Base-by-base conservation (phyloP, 805 yeast species). In the Candida sonorensis region DNA sequence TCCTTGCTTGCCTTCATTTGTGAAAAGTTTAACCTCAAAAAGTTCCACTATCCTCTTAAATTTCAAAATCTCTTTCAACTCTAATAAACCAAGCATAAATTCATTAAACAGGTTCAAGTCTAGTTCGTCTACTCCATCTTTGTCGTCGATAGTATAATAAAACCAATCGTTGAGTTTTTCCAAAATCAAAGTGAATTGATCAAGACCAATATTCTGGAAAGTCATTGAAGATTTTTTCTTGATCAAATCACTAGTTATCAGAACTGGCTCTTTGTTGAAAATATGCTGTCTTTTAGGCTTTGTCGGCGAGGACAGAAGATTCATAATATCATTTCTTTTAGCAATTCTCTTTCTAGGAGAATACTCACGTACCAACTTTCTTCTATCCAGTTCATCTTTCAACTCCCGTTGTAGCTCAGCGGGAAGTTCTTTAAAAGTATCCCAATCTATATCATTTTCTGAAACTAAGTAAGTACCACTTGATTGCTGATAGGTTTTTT, bases 401-500 rank as follows among this genome's bases (percentile, higher is more conserved):
- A 87, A 48, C 44, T 87, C 96, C 1, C 55, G 42, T 42, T 75
- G 75, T 4, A 87, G 73, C 16, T 77, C 81, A 2, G 54, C 44
- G 0, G 96, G 96, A 7, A 87, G 55, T 29, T 67, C 71, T 10
- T 68, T 61, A 46, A 84, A 72, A 2, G 81, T 83, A 2, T 68
- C 72, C 68, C 76, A 64, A 45, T 85, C 86, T 22, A 80, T 64
- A n/a, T 69, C 45, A 12, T 34, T 40, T 25, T 34, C 38, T 4
- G 27, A 18, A 12, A 35, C 23, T 12, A 18, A 18, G 20, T 18
- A 18, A 7, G 6, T 18, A 7, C 20, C 9, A 18, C 6, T 18
- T 18, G 6, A 7, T 18, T 18, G 9, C 8, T 18, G 20, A 9
- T 6, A 18, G 20, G 9, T 7, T 18, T 18, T 28, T 21, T 28